Percentiles rank a stretch among this genome's conserved stretches.
phyloP scores from a whole-genome alignment of 148 eudicot species.

The Hydrangea macrophylla region DNA sequence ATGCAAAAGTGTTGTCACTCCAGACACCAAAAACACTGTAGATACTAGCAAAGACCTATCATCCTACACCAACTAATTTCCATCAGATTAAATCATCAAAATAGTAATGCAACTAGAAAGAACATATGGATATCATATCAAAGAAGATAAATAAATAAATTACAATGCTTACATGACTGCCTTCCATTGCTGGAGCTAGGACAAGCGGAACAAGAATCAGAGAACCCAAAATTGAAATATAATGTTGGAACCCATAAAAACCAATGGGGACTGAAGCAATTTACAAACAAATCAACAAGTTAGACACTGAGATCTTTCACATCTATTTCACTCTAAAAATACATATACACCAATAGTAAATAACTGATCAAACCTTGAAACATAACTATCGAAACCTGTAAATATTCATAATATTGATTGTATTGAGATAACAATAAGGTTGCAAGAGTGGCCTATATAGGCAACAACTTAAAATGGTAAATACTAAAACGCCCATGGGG shows the following conservation, averaged over 20 bases:
- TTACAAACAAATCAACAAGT: constrained; percentile 15
- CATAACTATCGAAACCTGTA: no score
- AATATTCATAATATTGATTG: no score
- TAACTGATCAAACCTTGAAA: no score
- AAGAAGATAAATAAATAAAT: constrained; percentile 10
- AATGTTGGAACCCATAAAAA: constrained; percentile 88
- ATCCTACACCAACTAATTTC: constrained; percentile 69
- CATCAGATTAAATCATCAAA: constrained; percentile 45
- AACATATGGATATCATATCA: not conserved
- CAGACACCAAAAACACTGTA: constrained; percentile 84
- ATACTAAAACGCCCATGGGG: no score
- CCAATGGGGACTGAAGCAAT: constrained; percentile 82
- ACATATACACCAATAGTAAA: no score
- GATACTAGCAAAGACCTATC: constrained; percentile 90
- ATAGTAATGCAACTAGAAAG: not conserved
- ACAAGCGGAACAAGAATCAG: constrained; percentile 86
- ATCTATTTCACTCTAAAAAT: not conserved
- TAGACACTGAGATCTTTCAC: not conserved
- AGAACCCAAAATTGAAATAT: constrained; percentile 83
- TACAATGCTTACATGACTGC: constrained; percentile 66
- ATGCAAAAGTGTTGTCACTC: constrained; percentile 86
- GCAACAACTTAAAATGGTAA: no score
- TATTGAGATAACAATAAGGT: no score
- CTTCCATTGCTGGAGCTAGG: constrained; percentile 97
- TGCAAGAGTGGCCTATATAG: no score